Base-by-base conservation (phyloP, 2,329 filamentous ascomycete species). In the Epichloe sylvatica region DNA sequence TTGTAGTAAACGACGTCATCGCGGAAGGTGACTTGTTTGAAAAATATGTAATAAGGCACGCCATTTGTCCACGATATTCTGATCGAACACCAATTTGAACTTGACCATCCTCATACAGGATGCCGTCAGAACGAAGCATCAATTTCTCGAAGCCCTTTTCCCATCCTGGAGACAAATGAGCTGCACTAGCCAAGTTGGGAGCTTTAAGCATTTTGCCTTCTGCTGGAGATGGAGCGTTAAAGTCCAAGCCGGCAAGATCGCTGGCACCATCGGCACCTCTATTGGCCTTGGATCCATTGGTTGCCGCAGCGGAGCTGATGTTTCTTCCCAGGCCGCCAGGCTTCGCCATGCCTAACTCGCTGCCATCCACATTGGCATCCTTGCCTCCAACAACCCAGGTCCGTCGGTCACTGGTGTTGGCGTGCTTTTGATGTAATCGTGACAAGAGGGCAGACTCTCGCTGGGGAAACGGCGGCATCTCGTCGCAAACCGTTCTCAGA, bases 331-430 rank as follows among this genome's bases (percentile, higher is more conserved):
- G 75, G 12, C 86, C 86, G 11, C 83, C 82, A 53, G 84, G 84
- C 65, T 92, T 87, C 33, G 82, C 83, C 67, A 96, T 78, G 54
- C 79, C 80, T 52, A 94, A 78, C 64, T 95, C 90, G 50, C 81
- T 77, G 42, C 81, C 74, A 61, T 94, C 88, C 1, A 80, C 73
- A 63, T 96, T 96, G 51, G 90, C 91, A 63, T 94, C 89, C 69
- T 95, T 96, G 52, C 89, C 91, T 54, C 91, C 91, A n/a, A 97
- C 86, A 25, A 96, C 83, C 92, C 92, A 98, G 2, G 92, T 97
- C 53, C 91, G 80, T 70, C 94, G 94, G 66, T 98, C 92, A 62
- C 87, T 94, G 13, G 88, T 92, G 53, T 85, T 86, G 45, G 85
- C 86, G 60, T 94, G 89, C 70, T 94, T 97, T 67, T 95, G 89